phyloP scores from a whole-genome alignment of 345 rosid genomes.

The Boechera stricta region DNA sequence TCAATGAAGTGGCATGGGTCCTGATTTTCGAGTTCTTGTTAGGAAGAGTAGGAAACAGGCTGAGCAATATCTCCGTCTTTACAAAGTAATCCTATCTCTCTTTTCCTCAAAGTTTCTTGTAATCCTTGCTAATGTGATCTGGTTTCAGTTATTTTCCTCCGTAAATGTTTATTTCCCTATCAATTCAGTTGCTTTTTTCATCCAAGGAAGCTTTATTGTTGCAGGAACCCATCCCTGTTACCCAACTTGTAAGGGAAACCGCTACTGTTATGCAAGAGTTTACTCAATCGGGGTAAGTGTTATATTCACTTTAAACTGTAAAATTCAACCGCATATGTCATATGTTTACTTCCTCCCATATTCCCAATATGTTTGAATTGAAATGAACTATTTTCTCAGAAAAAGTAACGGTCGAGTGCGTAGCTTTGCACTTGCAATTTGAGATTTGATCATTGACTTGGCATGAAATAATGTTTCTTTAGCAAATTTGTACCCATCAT shows the following conservation, averaged over 20 bases:
- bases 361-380: constrained; percentile 16
- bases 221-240: constrained; percentile 98
- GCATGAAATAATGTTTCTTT: not conserved
- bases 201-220: constrained; percentile 25
- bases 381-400: not conserved
- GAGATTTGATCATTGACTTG: not conserved
- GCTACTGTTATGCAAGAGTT: constrained; percentile 99
- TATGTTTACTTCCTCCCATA: not conserved
- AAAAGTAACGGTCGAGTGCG: not conserved
- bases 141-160: constrained; percentile 4
- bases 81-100: constrained; percentile 58
- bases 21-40: constrained; percentile 92
- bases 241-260: constrained; percentile 96
- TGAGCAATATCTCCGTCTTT: constrained; percentile 79
- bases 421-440: not conserved
- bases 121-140: constrained; percentile 2
- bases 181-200: constrained; percentile 18
- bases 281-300: constrained; percentile 87
- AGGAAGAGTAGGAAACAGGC: constrained; percentile 97
- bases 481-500: not conserved
- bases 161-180: not conserved
- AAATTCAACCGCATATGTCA: not conserved
- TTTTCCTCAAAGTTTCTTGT: not conserved
- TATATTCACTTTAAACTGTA: not conserved
- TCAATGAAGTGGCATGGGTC: constrained; percentile 90